Evolutionary conservation across 1,284 basidiomycete species (phyloP).

Genomic region (Pisolithus thermaeus): DNA sequence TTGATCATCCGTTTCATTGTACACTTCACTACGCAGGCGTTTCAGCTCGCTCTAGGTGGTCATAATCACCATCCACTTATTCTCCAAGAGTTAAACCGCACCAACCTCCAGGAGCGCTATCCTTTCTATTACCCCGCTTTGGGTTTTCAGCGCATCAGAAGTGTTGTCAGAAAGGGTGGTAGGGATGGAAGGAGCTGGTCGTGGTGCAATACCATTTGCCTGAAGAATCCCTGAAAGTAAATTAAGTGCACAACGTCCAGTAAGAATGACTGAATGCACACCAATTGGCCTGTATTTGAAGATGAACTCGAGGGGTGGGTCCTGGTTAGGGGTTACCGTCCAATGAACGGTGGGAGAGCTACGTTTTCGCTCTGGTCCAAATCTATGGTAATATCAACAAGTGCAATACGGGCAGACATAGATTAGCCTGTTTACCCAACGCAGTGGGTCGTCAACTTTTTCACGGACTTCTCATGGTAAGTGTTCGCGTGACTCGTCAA

Average conservation of each 20-base stretch:
- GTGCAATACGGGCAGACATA: neutral
- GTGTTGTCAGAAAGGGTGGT: neutral
- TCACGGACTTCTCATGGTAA: conserved; percentile 8
- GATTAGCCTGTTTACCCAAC: conserved; percentile 4
- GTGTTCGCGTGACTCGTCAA: neutral
- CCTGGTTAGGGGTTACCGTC: neutral
- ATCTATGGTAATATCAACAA: neutral
- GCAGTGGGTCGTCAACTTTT: conserved; percentile 14
- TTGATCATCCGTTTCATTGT: neutral
- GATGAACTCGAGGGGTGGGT: conserved; percentile 8
- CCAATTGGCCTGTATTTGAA: conserved; percentile 17
- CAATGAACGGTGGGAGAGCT: too few species aligned
- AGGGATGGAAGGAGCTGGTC: neutral
- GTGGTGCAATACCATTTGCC: conserved; percentile 15
- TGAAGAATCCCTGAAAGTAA: conserved; percentile 14
- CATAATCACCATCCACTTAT: neutral
- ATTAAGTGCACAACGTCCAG: neutral
- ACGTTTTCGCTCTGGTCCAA: conserved; percentile 3
- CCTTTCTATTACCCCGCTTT: neutral
- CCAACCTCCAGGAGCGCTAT: conserved; percentile 12
- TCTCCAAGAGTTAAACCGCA: neutral
- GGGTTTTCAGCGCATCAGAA: conserved; percentile 2
- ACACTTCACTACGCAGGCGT: conserved; percentile 6
- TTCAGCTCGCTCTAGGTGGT: conserved; percentile 9
- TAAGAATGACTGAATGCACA: neutral